A percentile compares a stretch with the other conserved stretches of the same genome.
Conservation (phyloP, 441 rosid genomes). For the Viola pubescens region DNA sequence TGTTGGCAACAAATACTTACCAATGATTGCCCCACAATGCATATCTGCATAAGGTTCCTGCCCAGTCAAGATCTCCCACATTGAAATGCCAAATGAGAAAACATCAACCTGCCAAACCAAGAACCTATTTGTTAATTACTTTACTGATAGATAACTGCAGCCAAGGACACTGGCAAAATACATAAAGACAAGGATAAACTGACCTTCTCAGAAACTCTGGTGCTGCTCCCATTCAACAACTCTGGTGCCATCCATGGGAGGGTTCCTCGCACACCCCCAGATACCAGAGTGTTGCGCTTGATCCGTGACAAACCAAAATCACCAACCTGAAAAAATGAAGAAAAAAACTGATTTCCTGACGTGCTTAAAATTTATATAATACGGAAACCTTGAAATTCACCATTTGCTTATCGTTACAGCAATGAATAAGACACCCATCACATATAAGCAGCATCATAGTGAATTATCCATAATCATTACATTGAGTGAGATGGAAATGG, state of each 20-base stretch:
- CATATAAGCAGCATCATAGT: not conserved
- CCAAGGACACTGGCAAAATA: slow-evolving; percentile 4
- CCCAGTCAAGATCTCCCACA: slow-evolving; percentile 88
- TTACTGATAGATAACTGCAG: not conserved
- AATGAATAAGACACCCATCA: slow-evolving; percentile 6
- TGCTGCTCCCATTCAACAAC: slow-evolving; percentile 84
- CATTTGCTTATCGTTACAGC: slow-evolving; percentile 4
- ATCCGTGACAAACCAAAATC: slow-evolving; percentile 94
- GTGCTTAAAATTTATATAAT: not conserved
- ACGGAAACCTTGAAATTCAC: slow-evolving; percentile 2
- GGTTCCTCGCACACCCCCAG: slow-evolving; percentile 98
- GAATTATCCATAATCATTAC: not conserved
- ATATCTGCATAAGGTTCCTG: slow-evolving; percentile 86
- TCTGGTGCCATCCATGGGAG: slow-evolving; percentile 99
- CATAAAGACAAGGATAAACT: slow-evolving; percentile 3
- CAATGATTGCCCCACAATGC: slow-evolving; percentile 91
- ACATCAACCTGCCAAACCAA: slow-evolving; percentile 59
- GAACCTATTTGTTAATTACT: slow-evolving; percentile 13
- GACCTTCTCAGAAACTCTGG: slow-evolving; percentile 86
- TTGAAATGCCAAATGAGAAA: slow-evolving; percentile 75
- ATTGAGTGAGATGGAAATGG: slow-evolving; percentile 4
- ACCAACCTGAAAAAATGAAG: slow-evolving; percentile 48
- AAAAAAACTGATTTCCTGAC: not conserved
- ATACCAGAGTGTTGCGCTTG: slow-evolving; percentile 83
- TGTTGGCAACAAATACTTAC: slow-evolving; percentile 26